Percentiles rank a stretch among this genome's conserved stretches.
These are phyloP conservation scores for Didymella sp. DNA, from an alignment of 2,329 filamentous ascomycete species.

Conservation along the genomic window DNA sequence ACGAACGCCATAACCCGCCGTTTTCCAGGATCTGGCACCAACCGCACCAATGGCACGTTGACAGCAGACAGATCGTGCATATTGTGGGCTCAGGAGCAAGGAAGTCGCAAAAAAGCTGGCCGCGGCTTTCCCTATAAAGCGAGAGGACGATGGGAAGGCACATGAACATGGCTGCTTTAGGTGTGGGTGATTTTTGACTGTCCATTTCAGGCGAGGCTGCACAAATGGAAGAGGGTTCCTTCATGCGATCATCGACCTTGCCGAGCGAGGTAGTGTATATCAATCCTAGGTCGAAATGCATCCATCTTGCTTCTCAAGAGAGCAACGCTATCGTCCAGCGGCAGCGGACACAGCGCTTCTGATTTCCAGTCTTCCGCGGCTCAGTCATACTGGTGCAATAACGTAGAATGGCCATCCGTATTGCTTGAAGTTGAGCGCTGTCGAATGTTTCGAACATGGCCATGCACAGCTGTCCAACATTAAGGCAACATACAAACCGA, in stretches of 20 bases:
- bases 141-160: neutral
- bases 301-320: neutral
- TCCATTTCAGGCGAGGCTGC: constrained; percentile 12
- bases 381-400: no score
- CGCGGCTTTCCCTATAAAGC: neutral
- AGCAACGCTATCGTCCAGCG: neutral
- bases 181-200: neutral
- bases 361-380: no score
- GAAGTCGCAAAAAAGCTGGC: neutral
- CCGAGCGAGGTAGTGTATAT: neutral
- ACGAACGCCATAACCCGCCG: constrained; percentile 11
- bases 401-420: no score
- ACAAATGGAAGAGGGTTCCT: neutral
- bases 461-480: no score
- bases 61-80: constrained; percentile 11
- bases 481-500: no score
- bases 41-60: constrained; percentile 16
- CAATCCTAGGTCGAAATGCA: neutral
- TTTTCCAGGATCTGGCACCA: constrained; percentile 5
- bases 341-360: no score
- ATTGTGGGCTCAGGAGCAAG: neutral
- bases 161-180: constrained; percentile 7
- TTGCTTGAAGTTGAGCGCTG: no score
- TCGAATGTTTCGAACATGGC: no score
- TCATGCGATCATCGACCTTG: neutral